These are phyloP conservation scores for Diaporthe caulivora DNA, from an alignment of 2,329 filamentous ascomycete species.

Conservation along the genomic window DNA sequence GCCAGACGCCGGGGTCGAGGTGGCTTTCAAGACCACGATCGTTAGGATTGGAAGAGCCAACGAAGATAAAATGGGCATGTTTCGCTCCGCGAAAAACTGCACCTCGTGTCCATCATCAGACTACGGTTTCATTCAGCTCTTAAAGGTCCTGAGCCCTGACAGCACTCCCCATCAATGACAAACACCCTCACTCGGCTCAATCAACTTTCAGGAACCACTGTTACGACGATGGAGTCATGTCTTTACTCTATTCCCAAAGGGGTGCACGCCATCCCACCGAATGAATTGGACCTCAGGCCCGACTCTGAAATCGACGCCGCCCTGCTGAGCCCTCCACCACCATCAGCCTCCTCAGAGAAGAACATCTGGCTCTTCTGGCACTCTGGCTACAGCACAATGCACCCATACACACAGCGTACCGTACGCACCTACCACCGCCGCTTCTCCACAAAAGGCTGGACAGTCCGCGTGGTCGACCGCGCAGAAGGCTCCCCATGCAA, in stretches of 20 bases:
- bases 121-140: neutral
- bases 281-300: slow-evolving; percentile 58
- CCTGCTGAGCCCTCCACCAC: slow-evolving; percentile 53
- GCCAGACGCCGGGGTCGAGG: neutral
- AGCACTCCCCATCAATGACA: slow-evolving; percentile 15
- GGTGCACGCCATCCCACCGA: slow-evolving; percentile 54
- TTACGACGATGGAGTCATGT: slow-evolving; percentile 42
- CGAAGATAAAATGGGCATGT: neutral
- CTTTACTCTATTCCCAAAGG: slow-evolving; percentile 53
- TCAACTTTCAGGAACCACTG: neutral
- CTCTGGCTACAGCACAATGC: slow-evolving; percentile 60
- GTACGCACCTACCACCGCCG: slow-evolving; percentile 66
- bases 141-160: neutral
- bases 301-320: slow-evolving; percentile 59
- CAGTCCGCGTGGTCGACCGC: slow-evolving; percentile 63
- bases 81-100: neutral
- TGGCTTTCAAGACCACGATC: neutral
- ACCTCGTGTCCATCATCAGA: neutral
- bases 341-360: slow-evolving; percentile 55
- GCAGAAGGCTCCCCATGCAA: slow-evolving; percentile 58
- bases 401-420: slow-evolving; percentile 64
- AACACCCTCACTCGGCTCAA: neutral
- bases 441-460: slow-evolving; percentile 65
- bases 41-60: neutral
- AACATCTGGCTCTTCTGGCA: slow-evolving; percentile 73